Base-by-base conservation (phyloP, 148 eudicot genomes). In the Salicornia ramosissima region DNA sequence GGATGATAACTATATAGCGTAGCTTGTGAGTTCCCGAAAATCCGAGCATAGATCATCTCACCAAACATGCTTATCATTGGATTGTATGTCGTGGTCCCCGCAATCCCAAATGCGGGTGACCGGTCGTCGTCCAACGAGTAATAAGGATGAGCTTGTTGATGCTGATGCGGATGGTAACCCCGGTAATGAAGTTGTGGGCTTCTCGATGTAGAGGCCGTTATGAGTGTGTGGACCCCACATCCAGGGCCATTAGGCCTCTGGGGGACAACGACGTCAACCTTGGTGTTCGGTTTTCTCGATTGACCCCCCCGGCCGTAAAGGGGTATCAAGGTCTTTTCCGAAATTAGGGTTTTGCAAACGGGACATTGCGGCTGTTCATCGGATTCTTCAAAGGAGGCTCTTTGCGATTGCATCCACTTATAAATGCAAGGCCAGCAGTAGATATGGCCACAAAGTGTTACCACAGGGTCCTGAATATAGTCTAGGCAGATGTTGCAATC, bases 401-500 rank as follows among this genome's bases (percentile, higher is more conserved):
- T 76, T 74, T 77, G 82, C 40, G 77, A 80, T 49, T 77, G 83
- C 18, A 92, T 81, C 98, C 98, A 92, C 65, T 78, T 79, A 82
- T 90, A 92, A 52, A 92, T 90, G 77, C 98, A 92, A 28, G 94
- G 98, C 98, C 98, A 92, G 62, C 98, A 92, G 59, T 86, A 92
- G 72, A 92, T 94, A 71, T 92, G 98, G 28, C 98, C 98, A 34
- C 98, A 90, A 3, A 92, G 70, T 43, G 96, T 92, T 42, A 92
- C 86, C 15, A 92, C 94, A 0, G 98, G 98, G 19, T 92, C 91
- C 33, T 83, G 87, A 55, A 90, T 94, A 3, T 68, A 68, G 66
- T 92, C 96, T 65, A 88, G 75, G 78, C 98, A 92, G 1, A 92
- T 92, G 66, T 90, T 92, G 82, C 98, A 92, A 47, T 92, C 96